A percentile compares a stretch with the other conserved stretches of the same genome.
These are phyloP conservation scores for Colletotrichum zoysiae DNA, from an alignment of 2,329 filamentous ascomycete species.

Conservation along the genomic window DNA sequence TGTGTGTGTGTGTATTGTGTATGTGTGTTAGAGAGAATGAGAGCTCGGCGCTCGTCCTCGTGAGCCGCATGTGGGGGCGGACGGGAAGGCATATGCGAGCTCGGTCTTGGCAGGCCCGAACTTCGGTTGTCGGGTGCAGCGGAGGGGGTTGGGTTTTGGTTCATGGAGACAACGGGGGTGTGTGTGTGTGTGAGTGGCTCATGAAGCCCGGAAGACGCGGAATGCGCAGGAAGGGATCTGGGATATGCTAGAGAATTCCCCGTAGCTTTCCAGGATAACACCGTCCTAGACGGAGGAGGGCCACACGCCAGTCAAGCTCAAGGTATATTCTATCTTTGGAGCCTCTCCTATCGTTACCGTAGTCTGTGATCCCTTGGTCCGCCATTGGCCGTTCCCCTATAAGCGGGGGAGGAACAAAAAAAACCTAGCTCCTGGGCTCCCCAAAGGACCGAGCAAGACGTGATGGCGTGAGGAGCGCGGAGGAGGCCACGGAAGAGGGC, in stretches of 20 bases:
- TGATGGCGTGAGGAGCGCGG: constrained; percentile 1
- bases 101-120: constrained; percentile 37
- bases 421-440: not conserved
- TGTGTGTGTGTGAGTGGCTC: not conserved
- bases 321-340: constrained; percentile 11
- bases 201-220: not conserved
- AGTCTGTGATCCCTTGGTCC: not conserved
- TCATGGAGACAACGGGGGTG: too few species aligned
- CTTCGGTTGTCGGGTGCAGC: constrained; percentile 12
- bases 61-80: not conserved
- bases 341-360: not conserved
- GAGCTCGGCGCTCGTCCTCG: constrained; percentile 10
- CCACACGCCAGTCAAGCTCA: not conserved
- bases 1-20: too few species aligned
- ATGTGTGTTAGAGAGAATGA: too few species aligned
- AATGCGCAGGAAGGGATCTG: not conserved
- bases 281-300: not conserved
- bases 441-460: constrained; percentile 13
- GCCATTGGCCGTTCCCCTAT: not conserved
- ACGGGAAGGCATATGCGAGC: not conserved
- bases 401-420: not conserved
- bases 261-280: not conserved
- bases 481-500: not conserved
- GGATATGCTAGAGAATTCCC: not conserved
- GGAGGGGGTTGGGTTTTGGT: too few species aligned